Conservation (phyloP, 371 early-diverging fungal genomes). For the Apophysomyces trapeziformis region DNA sequence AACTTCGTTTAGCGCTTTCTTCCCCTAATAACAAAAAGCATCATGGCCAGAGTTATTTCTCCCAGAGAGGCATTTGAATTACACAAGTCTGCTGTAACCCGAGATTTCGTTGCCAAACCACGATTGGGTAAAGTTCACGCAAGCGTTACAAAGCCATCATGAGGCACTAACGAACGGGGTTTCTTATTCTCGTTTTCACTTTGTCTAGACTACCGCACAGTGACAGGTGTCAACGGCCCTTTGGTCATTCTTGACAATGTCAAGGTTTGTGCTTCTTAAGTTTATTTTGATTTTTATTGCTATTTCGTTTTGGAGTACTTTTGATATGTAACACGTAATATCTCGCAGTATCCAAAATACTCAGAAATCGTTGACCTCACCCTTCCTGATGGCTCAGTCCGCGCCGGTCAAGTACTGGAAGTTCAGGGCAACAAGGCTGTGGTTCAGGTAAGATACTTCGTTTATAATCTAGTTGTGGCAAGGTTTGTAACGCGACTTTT, state of each 20-base stretch:
- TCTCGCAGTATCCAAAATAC: constrained; percentile 90
- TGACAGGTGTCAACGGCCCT: constrained; percentile 99
- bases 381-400: constrained; percentile 95
- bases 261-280: constrained; percentile 57
- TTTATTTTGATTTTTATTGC: not conserved
- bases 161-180: not conserved
- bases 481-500: not conserved
- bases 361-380: constrained; percentile 99
- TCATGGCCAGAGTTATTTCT: constrained; percentile 46
- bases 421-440: constrained; percentile 98
- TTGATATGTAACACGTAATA: not conserved
- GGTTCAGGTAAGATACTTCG: constrained; percentile 78
- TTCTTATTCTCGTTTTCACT: constrained; percentile 1
- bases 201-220: constrained; percentile 94
- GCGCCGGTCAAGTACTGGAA: constrained; percentile 99
- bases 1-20: constrained; percentile 7
- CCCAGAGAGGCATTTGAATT: constrained; percentile 69
- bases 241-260: constrained; percentile 99
- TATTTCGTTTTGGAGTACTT: too few relatives aligned
- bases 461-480: not conserved
- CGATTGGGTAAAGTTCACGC: constrained; percentile 73
- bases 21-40: constrained; percentile 5
- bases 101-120: constrained; percentile 89
- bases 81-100: constrained; percentile 83
- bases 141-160: constrained; percentile 6